These are phyloP conservation scores for Aspergillus sp. DNA, from an alignment of 2,329 filamentous ascomycete species.

Conservation along the genomic window DNA sequence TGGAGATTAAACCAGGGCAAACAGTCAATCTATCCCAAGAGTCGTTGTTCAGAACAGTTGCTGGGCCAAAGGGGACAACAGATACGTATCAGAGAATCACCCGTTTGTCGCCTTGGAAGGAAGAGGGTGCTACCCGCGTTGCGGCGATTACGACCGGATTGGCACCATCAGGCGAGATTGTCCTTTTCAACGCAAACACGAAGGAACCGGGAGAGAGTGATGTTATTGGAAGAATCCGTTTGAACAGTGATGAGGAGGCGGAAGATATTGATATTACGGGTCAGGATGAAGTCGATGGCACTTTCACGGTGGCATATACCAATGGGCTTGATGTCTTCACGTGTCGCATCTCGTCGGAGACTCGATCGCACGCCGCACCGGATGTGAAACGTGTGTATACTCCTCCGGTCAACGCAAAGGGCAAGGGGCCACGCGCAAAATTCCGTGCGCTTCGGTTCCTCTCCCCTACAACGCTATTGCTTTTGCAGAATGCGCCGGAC, in stretches of 20 bases:
- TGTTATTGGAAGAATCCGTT: constrained; percentile 54
- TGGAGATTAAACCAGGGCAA: constrained; percentile 29
- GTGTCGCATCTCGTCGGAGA: constrained; percentile 57
- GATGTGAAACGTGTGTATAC: constrained; percentile 38
- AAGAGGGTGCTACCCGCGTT: constrained; percentile 59
- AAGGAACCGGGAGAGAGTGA: constrained; percentile 52
- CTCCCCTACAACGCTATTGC: constrained; percentile 52
- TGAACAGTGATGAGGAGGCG: constrained; percentile 53
- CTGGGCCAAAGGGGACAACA: constrained; percentile 28
- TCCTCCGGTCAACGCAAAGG: constrained; percentile 20
- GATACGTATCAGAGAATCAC: constrained; percentile 62
- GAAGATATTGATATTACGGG: constrained; percentile 46
- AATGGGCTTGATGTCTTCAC: constrained; percentile 73
- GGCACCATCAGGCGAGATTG: constrained; percentile 72
- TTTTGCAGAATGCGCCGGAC: constrained; percentile 57
- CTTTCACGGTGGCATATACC: constrained; percentile 76
- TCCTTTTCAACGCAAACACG: constrained; percentile 71
- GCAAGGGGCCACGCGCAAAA: constrained; percentile 45
- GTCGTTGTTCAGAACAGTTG: constrained; percentile 49
- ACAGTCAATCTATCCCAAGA: constrained; percentile 51
- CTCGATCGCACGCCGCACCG: constrained; percentile 42
- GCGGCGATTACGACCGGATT: constrained; percentile 79
- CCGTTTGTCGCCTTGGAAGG: constrained; percentile 56
- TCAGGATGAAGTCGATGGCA: constrained; percentile 27
- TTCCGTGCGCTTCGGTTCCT: constrained; percentile 59